A percentile compares a stretch with the other conserved stretches of the same genome.
These are phyloP conservation scores for Mycena polygramma DNA, from an alignment of 768 basidiomycete genomes.

Conservation along the genomic window DNA sequence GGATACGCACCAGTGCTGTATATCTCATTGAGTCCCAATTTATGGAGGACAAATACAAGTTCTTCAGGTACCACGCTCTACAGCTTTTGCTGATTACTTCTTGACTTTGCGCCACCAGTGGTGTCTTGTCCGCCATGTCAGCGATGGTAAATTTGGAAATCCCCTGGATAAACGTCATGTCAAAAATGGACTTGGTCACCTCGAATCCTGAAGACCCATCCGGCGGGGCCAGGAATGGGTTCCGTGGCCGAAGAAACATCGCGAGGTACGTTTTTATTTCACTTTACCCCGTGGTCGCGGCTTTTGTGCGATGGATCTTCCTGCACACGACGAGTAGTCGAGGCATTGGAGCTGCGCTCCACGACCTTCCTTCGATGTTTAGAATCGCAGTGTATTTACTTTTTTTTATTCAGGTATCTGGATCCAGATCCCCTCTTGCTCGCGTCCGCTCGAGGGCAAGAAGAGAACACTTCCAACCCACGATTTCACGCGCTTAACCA, in stretches of 20 bases:
- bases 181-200: conserved; percentile 98
- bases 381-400: not conserved
- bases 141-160: conserved; percentile 99
- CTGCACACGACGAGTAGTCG: conserved; percentile 14
- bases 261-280: conserved; percentile 70
- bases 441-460: conserved; percentile 69
- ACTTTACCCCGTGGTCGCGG: not conserved
- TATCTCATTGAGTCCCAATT: conserved; percentile 99
- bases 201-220: conserved; percentile 70
- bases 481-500: conserved; percentile 94
- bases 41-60: conserved; percentile 99
- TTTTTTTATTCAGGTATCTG: conserved; percentile 72
- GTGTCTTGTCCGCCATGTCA: conserved; percentile 97
- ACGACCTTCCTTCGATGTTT: not conserved
- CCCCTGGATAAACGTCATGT: conserved; percentile 98
- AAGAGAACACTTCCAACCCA: conserved; percentile 71
- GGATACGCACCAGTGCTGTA: conserved; percentile 87
- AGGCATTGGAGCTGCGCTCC: conserved; percentile 27
- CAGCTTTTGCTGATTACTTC: conserved; percentile 9
- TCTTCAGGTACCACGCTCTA: conserved; percentile 77
- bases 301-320: conserved; percentile 13
- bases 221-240: conserved; percentile 76
- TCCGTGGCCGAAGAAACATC: conserved; percentile 82
- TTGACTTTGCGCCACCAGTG: conserved; percentile 59
- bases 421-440: conserved; percentile 96